A percentile compares a stretch with the other conserved stretches of the same genome.
Evolutionary conservation across 208 protist genomes (phyloP).

Genomic region (Leishmania major): DNA sequence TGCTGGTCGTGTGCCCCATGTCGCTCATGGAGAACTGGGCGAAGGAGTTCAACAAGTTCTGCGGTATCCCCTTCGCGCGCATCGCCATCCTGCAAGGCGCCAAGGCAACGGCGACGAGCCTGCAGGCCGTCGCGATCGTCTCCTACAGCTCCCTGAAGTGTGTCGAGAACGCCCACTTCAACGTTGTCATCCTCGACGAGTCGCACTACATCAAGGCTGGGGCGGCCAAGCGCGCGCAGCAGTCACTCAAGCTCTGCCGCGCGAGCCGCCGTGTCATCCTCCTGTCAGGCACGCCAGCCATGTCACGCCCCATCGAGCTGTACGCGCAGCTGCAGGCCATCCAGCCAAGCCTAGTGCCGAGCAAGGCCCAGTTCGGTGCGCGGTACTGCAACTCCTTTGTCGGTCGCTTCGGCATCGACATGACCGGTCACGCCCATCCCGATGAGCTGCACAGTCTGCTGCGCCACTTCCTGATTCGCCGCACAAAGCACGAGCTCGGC

Average conservation of each 20-base stretch:
- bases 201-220: constrained; percentile 95
- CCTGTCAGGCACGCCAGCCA: constrained; percentile 93
- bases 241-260: constrained; percentile 81
- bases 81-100: constrained; percentile 71
- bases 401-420: constrained; percentile 75
- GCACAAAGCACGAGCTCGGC: constrained; percentile 92
- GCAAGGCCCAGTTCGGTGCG: constrained; percentile 83
- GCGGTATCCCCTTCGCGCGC: constrained; percentile 70
- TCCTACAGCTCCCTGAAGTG: constrained; percentile 83
- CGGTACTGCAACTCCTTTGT: constrained; percentile 94
- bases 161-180: constrained; percentile 68
- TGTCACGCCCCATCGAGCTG: constrained; percentile 95
- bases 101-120: constrained; percentile 40
- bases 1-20: constrained; percentile 93
- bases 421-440: constrained; percentile 78
- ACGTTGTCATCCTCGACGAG: constrained; percentile 95
- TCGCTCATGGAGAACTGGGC: constrained; percentile 93
- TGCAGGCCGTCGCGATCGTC: constrained; percentile 81
- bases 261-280: constrained; percentile 81
- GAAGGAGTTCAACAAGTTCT: constrained; percentile 91
- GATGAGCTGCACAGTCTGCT: constrained; percentile 94
- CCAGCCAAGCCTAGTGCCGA: constrained; percentile 46
- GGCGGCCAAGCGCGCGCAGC: constrained; percentile 79
- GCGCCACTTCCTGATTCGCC: constrained; percentile 92
- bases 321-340: constrained; percentile 94